phyloP scores from a whole-genome alignment of 352 stramenopile genomes.

The Globisporangium lucens region DNA sequence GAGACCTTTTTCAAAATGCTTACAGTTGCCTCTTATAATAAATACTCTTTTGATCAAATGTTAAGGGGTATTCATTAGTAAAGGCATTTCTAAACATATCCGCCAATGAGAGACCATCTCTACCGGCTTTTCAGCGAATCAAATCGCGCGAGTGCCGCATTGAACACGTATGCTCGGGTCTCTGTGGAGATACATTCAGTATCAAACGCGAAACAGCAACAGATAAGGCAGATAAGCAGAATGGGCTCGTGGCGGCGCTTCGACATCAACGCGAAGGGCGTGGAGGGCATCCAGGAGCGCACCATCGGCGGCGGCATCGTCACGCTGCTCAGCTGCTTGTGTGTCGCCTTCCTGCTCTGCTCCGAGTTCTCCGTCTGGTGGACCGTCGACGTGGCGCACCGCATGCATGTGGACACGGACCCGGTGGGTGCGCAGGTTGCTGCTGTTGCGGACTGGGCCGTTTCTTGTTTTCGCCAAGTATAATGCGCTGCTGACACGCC shows the following conservation, averaged over 20 bases:
- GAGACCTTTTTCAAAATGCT: background rate
- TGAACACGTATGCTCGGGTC: constrained; percentile 11
- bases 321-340: constrained; percentile 74
- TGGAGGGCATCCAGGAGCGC: constrained; percentile 88
- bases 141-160: background rate
- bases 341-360: constrained; percentile 71
- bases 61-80: background rate
- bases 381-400: constrained; percentile 79
- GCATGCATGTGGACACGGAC: constrained; percentile 85
- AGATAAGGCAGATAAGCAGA: background rate
- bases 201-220: constrained; percentile 13
- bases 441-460: background rate
- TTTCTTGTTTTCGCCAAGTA: background rate
- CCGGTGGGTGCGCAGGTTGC: constrained; percentile 39
- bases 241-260: constrained; percentile 78
- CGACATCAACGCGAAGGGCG: constrained; percentile 87
- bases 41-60: background rate
- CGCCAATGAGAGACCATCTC: constrained; percentile 4
- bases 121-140: constrained; percentile 17
- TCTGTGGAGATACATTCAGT: constrained; percentile 10
- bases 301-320: constrained; percentile 81
- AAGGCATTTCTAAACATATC: background rate
- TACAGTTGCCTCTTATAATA: background rate
- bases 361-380: constrained; percentile 86
- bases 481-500: background rate